Evolutionary conservation across 73 alveolate species (phyloP).

Genomic region (Urostyla sp.): DNA sequence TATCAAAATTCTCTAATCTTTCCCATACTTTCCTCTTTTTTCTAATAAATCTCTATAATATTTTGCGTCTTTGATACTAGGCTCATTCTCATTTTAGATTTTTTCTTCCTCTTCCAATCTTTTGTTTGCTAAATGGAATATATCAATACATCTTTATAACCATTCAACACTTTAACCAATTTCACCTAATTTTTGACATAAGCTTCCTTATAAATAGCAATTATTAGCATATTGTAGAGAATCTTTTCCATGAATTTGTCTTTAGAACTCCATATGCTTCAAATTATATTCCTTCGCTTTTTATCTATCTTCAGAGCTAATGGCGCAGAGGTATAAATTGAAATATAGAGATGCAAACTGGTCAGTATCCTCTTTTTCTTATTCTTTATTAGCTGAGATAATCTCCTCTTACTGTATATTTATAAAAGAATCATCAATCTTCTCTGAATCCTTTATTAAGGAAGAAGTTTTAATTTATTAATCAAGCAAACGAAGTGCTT

Average conservation of each 20-base stretch:
- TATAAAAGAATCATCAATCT: no score
- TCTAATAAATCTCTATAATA: not conserved
- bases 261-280: not conserved
- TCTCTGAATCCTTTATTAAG: no score
- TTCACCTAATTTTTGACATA: constrained; percentile 10
- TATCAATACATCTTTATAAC: no score
- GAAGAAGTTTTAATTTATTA: not conserved
- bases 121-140: no score
- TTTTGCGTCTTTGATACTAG: not conserved
- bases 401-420: no score
- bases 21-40: no score
- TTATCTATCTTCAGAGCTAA: not conserved
- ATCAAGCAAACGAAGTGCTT: not conserved
- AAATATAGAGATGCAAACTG: constrained; percentile 4
- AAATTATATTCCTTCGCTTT: constrained; percentile 6
- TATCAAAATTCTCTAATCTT: not conserved
- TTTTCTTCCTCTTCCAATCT: not conserved
- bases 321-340: not conserved
- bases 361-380: constrained; percentile 17
- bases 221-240: not conserved
- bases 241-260: not conserved
- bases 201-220: not conserved
- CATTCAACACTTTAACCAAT: no score
- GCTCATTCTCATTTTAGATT: not conserved
- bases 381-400: not conserved